Base-by-base conservation (phyloP, 2,329 filamentous ascomycete species). In the Alternaria dauci region DNA sequence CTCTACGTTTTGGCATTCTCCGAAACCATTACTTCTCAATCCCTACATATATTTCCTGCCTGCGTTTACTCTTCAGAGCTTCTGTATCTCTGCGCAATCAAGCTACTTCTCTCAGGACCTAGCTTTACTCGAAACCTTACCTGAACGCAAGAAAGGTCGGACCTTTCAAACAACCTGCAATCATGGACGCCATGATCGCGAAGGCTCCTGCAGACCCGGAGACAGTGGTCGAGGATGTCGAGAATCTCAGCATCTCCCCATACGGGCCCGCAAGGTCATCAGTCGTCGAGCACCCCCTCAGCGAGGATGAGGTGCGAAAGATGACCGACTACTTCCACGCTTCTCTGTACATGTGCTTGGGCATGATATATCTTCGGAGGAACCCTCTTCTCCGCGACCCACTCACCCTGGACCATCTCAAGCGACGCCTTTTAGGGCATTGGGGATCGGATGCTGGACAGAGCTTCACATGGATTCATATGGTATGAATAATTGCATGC, bases 371-470 rank as follows among this genome's bases (percentile, higher is more conserved):
- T 73, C 86, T 94, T 59, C 86, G 86, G 66, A 84, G 89, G 39
- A 94, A 94, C 65, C 89, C 90, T 14, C 84, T 94, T 12, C 86
- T 94, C 43, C 85, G 85, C 61, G 87, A 92, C 68, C 89, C 89
- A 1, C 83, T 92, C 65, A 87, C 87, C 68, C 80, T 86, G 32
- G 87, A 91, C 55, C 89, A 93, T 72, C 82, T 93, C 80, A 94
- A 94, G 80, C 83, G 86, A 60, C 87, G 91, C 66, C 82, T 93
- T 8, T 82, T 94, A 2, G 91, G 91, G 39, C 91, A 94, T 75
- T 94, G 91, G 84, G 91, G 91, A 55, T 92, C 89, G 3, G 90
- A 91, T 51, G 88, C 91, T n/a, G 91, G 91, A 14, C 91, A 93
- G 78, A 88, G 90, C 59, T 93, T 94, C 79, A 91, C 90, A 34